Conservation (phyloP, 75 land plant genomes). For the Pseudotsuga menziesii region DNA sequence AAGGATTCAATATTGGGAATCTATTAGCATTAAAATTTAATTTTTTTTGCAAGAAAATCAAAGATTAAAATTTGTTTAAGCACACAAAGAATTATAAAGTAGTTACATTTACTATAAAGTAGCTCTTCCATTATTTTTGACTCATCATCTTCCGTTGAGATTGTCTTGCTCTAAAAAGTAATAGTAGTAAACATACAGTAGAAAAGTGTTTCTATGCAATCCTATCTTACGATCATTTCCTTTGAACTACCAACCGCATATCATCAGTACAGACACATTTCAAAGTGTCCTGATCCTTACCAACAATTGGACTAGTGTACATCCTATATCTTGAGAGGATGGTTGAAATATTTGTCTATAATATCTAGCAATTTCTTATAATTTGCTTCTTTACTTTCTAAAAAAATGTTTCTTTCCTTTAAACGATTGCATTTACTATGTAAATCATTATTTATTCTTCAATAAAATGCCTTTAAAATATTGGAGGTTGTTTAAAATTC, state of each 20-base stretch:
- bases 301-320: background rate
- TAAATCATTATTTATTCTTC: slow-evolving; percentile 3
- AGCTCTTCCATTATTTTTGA: background rate
- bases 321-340: background rate
- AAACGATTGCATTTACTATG: background rate
- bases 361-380: background rate
- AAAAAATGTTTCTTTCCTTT: background rate
- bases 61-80: too few species aligned
- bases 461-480: slow-evolving; percentile 2
- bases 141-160: background rate
- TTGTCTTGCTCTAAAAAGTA: background rate
- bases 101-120: slow-evolving; percentile 7
- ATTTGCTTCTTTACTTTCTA: background rate
- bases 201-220: background rate
- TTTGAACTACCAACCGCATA: background rate
- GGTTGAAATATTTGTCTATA: background rate
- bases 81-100: too few species aligned
- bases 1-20: too few species aligned
- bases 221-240: background rate
- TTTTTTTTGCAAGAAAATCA: too few species aligned
- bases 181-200: background rate
- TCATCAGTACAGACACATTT: background rate
- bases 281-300: background rate
- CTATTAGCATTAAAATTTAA: too few species aligned
- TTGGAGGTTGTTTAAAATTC: background rate